Evolutionary conservation across 371 early-diverging fungal genomes (phyloP).

Genomic region (Syncephalastrum monosporum): DNA sequence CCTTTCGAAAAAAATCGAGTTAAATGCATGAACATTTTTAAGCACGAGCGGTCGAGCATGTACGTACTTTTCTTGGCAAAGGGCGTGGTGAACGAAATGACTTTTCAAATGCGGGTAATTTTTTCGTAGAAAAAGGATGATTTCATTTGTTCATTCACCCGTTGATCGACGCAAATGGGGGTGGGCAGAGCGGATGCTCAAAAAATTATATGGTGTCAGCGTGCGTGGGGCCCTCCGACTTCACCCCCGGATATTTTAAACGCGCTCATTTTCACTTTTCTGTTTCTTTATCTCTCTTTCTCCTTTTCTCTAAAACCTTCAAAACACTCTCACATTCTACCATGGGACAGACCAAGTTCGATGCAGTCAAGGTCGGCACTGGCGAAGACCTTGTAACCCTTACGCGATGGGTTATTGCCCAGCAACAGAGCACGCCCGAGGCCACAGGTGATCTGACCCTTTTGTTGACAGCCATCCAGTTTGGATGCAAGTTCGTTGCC

Average conservation of each 20-base stretch:
- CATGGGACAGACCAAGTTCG: constrained; percentile 27
- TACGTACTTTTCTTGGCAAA: too few species aligned
- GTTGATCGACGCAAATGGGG: too few species aligned
- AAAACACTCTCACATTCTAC: background rate
- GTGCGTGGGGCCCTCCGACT: too few species aligned
- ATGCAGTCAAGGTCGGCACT: constrained; percentile 43
- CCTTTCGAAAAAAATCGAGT: too few species aligned
- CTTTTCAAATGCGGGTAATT: too few species aligned
- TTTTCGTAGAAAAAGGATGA: too few species aligned
- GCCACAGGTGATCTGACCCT: constrained; percentile 95
- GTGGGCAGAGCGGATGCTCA: too few species aligned
- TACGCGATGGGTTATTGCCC: constrained; percentile 88
- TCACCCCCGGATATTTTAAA: too few species aligned
- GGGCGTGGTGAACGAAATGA: background rate
- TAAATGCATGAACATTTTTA: too few species aligned
- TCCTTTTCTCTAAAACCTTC: constrained; percentile 1
- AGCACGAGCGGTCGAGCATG: too few species aligned
- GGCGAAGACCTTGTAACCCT: constrained; percentile 92
- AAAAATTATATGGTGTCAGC: too few species aligned
- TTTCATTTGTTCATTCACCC: too few species aligned
- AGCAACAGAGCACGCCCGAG: constrained; percentile 81
- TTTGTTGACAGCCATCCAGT: constrained; percentile 86
- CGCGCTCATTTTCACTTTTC: background rate
- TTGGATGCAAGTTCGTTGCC: constrained; percentile 97
- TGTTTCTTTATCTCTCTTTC: constrained; percentile 11